These are phyloP conservation scores for Knoxdaviesia capensis DNA, from an alignment of 2,329 filamentous ascomycete genomes.

Conservation along the genomic window DNA sequence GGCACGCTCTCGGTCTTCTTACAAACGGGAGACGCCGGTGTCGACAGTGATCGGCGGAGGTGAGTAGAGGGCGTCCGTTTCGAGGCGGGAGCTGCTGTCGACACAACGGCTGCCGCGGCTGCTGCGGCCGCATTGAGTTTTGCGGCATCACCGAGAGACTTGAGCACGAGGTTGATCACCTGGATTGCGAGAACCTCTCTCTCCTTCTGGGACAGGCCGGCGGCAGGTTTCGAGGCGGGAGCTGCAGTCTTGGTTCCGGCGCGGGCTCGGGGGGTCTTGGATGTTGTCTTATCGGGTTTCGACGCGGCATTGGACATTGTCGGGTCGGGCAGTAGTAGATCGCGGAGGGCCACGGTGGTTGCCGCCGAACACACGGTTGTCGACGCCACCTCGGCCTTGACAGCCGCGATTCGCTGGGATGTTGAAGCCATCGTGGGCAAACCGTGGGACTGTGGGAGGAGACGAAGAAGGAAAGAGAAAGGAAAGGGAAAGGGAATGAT, in stretches of 20 bases:
- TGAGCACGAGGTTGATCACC: slow-evolving; percentile 50
- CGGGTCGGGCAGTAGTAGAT: slow-evolving; percentile 19
- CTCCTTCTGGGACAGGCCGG: slow-evolving; percentile 31
- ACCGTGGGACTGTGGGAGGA: too few species aligned
- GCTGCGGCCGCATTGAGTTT: slow-evolving; percentile 20
- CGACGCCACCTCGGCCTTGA: slow-evolving; percentile 32
- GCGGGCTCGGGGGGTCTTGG: too few species aligned
- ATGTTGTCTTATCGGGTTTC: not conserved
- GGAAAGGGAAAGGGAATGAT: too few species aligned
- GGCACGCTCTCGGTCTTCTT: too few species aligned
- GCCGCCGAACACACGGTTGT: slow-evolving; percentile 31
- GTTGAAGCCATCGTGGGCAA: not conserved
- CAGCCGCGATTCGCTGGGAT: slow-evolving; percentile 16
- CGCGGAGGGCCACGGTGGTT: slow-evolving; percentile 25
- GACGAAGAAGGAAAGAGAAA: too few species aligned
- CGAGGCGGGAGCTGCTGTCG: slow-evolving; percentile 13
- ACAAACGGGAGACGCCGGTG: slow-evolving; percentile 5
- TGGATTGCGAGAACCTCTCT: slow-evolving; percentile 50
- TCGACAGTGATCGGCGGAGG: slow-evolving; percentile 32
- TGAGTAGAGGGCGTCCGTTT: slow-evolving; percentile 16
- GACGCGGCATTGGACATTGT: slow-evolving; percentile 7
- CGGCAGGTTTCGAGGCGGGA: slow-evolving; percentile 3
- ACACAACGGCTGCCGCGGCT: slow-evolving; percentile 12
- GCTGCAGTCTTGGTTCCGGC: slow-evolving; percentile 10
- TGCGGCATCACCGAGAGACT: slow-evolving; percentile 44